These are phyloP conservation scores for Lactarius trivialis DNA, from an alignment of 768 basidiomycete genomes.

Conservation along the genomic window DNA sequence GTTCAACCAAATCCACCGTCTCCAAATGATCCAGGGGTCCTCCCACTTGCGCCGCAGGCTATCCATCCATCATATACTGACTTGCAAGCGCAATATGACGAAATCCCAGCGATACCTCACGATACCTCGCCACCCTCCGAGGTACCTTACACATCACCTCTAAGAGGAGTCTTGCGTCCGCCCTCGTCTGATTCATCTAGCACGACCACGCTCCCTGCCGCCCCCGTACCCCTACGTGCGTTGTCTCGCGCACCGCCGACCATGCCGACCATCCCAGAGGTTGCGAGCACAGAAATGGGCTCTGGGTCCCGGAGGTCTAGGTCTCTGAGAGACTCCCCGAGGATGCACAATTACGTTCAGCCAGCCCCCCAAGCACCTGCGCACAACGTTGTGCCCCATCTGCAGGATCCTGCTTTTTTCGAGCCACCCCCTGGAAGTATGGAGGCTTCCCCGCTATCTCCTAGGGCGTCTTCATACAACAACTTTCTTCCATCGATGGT, in stretches of 20 bases:
- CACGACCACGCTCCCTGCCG: conserved; percentile 20
- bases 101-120: not conserved
- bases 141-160: not conserved
- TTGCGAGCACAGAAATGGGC: conserved; percentile 16
- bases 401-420: not conserved
- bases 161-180: not conserved
- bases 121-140: not conserved
- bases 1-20: not conserved
- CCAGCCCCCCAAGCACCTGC: not conserved
- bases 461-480: not conserved
- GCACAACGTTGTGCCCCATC: not conserved
- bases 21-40: not conserved
- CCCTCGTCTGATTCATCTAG: conserved; percentile 11
- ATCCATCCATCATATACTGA: conserved; percentile 1
- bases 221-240: not conserved
- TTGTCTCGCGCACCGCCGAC: conserved; percentile 10
- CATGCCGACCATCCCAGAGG: conserved; percentile 22
- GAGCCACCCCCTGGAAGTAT: conserved; percentile 4
- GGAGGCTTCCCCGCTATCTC: not conserved
- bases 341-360: not conserved
- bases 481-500: not conserved
- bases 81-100: not conserved
- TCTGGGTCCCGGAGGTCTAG: conserved; percentile 2
- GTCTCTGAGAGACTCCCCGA: conserved; percentile 4
- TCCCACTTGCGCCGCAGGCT: not conserved